Evolutionary conservation across 208 protist genomes (phyloP), one percentile per base, ranked within the genome.

Genomic region (Trypanosoma melophagium): DNA sequence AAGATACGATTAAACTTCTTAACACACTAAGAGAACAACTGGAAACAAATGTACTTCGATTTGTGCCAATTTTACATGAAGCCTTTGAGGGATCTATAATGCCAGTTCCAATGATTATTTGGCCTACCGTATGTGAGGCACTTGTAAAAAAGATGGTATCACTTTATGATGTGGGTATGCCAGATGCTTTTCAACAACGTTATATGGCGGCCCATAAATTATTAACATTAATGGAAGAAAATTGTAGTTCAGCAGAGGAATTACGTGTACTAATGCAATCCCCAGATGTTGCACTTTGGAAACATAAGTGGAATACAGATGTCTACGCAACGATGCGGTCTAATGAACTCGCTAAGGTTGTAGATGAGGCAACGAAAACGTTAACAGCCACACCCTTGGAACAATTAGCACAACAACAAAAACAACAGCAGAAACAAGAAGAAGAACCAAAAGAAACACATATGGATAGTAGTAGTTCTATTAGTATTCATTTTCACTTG

Each of bases 251-350:
- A 13, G 42, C 62, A 28, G 80, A 84, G 52, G 89, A 96, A 73
- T 66, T 92, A 8, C 56, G 52, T 21, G 61, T 52, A 25, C 65
- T 96, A 55, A 74, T 81, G 49, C 66, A 76, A 31, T 93, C 84
- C 16, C 75, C 84, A 2, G 87, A 92, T 65, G 78, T 93, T 10
- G 69, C 75, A 22, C 31, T 89, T 58, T 96, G 91, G 89, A 84
- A 80, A 41, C 83, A 89, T 67, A 91, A 89, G 69, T 96, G 91
- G 89, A 96, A 96, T 61, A 79, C 80, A n/a, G 87, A 96, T 60
- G 84, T 93, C 21, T 96, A 96, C 61, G 74, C 74, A 1, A 80
- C 84, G 9, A 73, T 94, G 64, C 80, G 87, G 24, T 54, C 69
- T 24, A 86, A 74, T 24, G 85, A 91, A 71, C 47, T 89, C 3